Base-by-base conservation (phyloP, 1,139 yeast genomes). In the Pichia sp. region DNA sequence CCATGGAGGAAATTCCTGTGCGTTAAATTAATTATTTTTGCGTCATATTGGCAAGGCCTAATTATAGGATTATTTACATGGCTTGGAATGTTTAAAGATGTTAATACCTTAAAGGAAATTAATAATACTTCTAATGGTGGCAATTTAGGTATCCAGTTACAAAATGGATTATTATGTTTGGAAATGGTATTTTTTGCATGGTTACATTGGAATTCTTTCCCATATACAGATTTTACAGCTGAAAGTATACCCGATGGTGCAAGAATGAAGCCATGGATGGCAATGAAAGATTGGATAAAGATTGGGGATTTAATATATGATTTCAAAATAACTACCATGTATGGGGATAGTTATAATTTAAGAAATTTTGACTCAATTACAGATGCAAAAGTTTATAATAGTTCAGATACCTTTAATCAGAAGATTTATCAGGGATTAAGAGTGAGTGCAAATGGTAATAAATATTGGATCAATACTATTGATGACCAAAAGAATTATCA, bases 41-140 rank as follows among this genome's bases (percentile, higher is more conserved):
- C 96, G 36, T 86, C 96, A 25, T 92, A 89, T 65, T 92, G 98
- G 98, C 98, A 92, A 64, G 92, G 96, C 0, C 74, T 90, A 30
- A 59, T 83, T 0, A 71, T 92, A 43, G 81, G 87, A 0, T 63
- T 85, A 1, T 61, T 87, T 39, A 80, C 76, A 54, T 74, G 75
- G 57, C 65, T 79, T 40, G 81, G 85, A 1, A 55, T 78, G 1
- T 69, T 88, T 27, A 64, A 64, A 10, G 62, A 64, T 42, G 59
- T 62, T 27, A 66, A 67, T 11, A 7, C 10, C 3, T 10, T 26
- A 25, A 2, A 7, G 18, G 18, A 18, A 9, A n/a, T 6, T 32
- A 10, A 18, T 26, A 26, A 31, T 36, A 26, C 5, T n/a, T n/a
- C 11, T 49, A 65, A 73, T 50, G 81, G 78, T 50, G 81, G 79